Percentiles rank a stretch among this genome's conserved stretches.
Evolutionary conservation across 495 filamentous ascomycete species (phyloP).

Genomic region (Aspergillus sparsus): DNA sequence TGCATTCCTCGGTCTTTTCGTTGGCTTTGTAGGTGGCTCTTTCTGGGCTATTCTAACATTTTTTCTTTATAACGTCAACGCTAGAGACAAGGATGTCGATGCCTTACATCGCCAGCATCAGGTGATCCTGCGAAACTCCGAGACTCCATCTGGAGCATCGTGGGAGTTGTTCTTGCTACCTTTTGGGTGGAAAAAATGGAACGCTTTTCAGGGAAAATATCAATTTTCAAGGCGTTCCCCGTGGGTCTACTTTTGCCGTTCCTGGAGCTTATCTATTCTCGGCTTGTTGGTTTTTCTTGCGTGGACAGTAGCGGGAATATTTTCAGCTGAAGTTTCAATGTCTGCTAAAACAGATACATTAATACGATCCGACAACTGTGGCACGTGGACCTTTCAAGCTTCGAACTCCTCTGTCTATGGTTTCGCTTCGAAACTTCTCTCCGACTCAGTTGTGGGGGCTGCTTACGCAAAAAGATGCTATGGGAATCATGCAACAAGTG

Average conservation of each 20-base stretch:
- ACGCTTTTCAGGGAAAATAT: too few species aligned
- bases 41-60: constrained; percentile 45
- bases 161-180: constrained; percentile 1
- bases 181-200: background rate
- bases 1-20: constrained; percentile 44
- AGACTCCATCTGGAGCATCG: background rate
- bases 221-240: background rate
- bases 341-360: background rate
- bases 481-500: background rate
- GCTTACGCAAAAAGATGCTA: constrained; percentile 15
- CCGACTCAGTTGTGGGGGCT: constrained; percentile 3
- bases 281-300: too few species aligned
- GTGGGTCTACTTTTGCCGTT: background rate
- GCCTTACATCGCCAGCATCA: constrained; percentile 1
- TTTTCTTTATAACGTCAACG: constrained; percentile 36
- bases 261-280: background rate
- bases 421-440: background rate
- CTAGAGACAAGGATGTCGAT: constrained; percentile 14
- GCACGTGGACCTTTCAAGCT: background rate
- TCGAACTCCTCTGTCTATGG: background rate
- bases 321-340: too few species aligned
- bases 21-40: constrained; percentile 34
- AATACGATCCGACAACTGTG: constrained; percentile 1
- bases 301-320: too few species aligned
- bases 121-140: constrained; percentile 9